Evolutionary conservation across 305 asterid species (phyloP).

Genomic region (Petunia hybrid): DNA sequence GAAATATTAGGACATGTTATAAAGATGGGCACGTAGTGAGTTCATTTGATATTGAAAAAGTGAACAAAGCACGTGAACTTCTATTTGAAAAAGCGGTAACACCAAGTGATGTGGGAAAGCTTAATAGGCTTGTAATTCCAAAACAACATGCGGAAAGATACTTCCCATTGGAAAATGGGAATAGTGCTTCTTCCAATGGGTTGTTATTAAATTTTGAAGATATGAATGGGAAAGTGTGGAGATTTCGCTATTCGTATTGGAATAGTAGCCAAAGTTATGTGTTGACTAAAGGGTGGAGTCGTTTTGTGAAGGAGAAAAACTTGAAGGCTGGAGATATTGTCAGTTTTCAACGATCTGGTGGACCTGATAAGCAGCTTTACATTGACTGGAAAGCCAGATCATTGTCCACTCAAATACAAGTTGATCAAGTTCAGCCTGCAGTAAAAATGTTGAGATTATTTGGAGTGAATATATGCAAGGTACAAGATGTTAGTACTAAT

Average conservation of each 20-base stretch:
- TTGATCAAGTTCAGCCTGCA: conserved; percentile 30
- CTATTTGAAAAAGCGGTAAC: conserved; percentile 86
- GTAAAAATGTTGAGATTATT: conserved; percentile 67
- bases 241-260: conserved; percentile 87
- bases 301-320: conserved; percentile 79
- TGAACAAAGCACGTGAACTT: conserved; percentile 51
- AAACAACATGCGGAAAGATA: conserved; percentile 87
- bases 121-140: conserved; percentile 81
- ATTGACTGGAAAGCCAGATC: conserved; percentile 63
- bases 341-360: conserved; percentile 56
- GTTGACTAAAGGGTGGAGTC: conserved; percentile 84
- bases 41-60: conserved; percentile 31
- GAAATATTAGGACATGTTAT: neutral
- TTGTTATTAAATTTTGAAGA: conserved; percentile 74
- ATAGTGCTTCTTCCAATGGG: conserved; percentile 54
- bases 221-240: conserved; percentile 71
- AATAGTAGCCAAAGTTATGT: conserved; percentile 90
- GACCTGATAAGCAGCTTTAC: conserved; percentile 61
- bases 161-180: conserved; percentile 62
- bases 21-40: conserved; percentile 24
- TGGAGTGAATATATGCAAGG: conserved; percentile 74
- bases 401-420: conserved; percentile 16
- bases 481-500: conserved; percentile 39
- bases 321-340: conserved; percentile 81
- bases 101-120: conserved; percentile 87